Base-by-base conservation (phyloP, 176 grass and related monocot species). In the Zoysia pacifica region DNA sequence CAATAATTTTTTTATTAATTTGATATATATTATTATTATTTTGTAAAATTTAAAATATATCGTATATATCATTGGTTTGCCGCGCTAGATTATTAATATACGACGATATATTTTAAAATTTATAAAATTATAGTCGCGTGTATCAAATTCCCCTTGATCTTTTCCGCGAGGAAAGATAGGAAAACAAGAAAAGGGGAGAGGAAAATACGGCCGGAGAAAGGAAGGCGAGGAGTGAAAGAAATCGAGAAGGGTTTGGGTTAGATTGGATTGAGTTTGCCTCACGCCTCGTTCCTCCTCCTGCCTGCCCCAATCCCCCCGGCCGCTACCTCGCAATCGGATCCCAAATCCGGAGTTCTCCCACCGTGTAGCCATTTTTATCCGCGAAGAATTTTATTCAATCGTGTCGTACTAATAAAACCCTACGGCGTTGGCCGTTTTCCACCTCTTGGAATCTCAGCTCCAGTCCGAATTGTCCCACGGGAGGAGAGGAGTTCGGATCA, bases 281-380 rank as follows among this genome's bases (percentile, higher is more conserved):
- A 14, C 59, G 7, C 10, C 74, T 43, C 11, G n/a, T 14, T 16
- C 10, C n/a, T 65, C 67, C 16, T 16, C 36, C 5, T 9, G 15
- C 5, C 28, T 28, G 28, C 61, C 61, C 54, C 12, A 69, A 53
- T 62, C 67, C 77, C 28, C 28, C 76, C n/a, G 68, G 6, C 28
- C 49, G 8, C 8, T 28, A 61, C 58, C 51, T 8, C 14, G 15
- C 65, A 0, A 9, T 16, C 62, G 65, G 69, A 71, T 89, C 70
- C 70, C 72, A 7, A 77, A 77, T 87, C 76, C 70, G 64, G 70
- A 89, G 71, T 80, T 28, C 28, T 28, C 28, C 64, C 82, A 28
- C 28, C 28, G 28, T 28, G 28, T 28, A 28, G 28, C 59, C 19
- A 28, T 28, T 28, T 53, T 64, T 70, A 70, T 76, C 42, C 64